Percentiles rank a stretch among this genome's conserved stretches.
Evolutionary conservation across 2,329 filamentous ascomycete species (phyloP).

Genomic region (Dichotomopilus funicola): DNA sequence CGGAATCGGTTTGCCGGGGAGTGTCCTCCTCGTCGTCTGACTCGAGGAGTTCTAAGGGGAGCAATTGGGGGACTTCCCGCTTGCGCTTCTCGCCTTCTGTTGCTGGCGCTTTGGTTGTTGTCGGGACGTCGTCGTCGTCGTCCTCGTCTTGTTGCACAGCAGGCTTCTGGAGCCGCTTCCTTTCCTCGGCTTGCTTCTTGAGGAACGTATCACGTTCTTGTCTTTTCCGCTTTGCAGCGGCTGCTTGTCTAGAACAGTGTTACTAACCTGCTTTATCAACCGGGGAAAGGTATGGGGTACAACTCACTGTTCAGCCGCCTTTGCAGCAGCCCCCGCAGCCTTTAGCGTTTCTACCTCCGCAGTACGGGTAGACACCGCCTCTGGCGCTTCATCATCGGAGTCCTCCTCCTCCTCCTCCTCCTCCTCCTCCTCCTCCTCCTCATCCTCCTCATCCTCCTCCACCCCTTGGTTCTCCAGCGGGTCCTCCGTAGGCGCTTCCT

Average conservation of each 20-base stretch:
- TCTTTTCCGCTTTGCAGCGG: slow-evolving; percentile 47
- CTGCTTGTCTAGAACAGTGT: slow-evolving; percentile 38
- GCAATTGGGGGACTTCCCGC: slow-evolving; percentile 36
- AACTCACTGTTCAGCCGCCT: slow-evolving; percentile 47
- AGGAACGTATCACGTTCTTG: slow-evolving; percentile 48
- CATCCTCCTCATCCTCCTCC: slow-evolving; percentile 19
- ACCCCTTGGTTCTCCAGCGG: slow-evolving; percentile 15
- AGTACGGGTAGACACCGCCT: slow-evolving; percentile 49
- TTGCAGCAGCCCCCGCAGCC: slow-evolving; percentile 40
- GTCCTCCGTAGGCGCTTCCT: slow-evolving; percentile 23
- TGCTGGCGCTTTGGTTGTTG: slow-evolving; percentile 6
- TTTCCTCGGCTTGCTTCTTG: slow-evolving; percentile 48
- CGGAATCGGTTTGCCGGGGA: slow-evolving; percentile 19
- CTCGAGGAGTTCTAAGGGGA: slow-evolving; percentile 50
- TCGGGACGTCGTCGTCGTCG: slow-evolving; percentile 10
- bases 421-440: slow-evolving; percentile 32
- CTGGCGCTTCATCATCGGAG: slow-evolving; percentile 48
- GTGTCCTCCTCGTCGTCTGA: slow-evolving; percentile 40
- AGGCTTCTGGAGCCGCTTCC: slow-evolving; percentile 32
- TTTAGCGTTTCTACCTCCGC: slow-evolving; percentile 42
- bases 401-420: slow-evolving; percentile 40
- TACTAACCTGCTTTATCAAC: not conserved
- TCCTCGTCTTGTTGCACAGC: slow-evolving; percentile 21
- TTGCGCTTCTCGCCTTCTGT: slow-evolving; percentile 26
- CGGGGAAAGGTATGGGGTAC: not conserved